Conservation (phyloP, 2,329 filamentous ascomycete genomes). For the Septoria linicola region DNA sequence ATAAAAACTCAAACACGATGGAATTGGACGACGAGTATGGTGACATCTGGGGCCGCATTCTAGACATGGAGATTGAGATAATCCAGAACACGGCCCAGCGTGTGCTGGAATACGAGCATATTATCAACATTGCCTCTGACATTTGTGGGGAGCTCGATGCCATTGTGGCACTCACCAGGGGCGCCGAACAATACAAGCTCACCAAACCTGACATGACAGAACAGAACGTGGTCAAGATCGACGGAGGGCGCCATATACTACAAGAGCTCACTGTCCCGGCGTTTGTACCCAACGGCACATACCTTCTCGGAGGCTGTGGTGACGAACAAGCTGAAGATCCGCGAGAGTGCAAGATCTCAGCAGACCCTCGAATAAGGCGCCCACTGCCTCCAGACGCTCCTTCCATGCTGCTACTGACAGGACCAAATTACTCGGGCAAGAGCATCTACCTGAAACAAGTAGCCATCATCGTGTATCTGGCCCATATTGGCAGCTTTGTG, state of each 20-base stretch:
- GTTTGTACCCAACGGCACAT: conserved; percentile 80
- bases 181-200: conserved; percentile 73
- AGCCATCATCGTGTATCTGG: conserved; percentile 85
- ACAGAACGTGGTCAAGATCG: conserved; percentile 70
- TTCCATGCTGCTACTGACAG: conserved; percentile 78
- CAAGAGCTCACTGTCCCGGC: conserved; percentile 79
- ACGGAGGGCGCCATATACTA: conserved; percentile 78
- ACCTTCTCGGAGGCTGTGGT: conserved; percentile 61
- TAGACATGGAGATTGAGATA: conserved; percentile 86
- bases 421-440: conserved; percentile 95
- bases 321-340: conserved; percentile 15
- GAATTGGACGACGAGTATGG: conserved; percentile 80
- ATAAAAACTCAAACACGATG: conserved; percentile 79
- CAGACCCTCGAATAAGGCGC: conserved; percentile 1
- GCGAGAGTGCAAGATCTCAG: conserved; percentile 8
- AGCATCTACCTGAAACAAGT: conserved; percentile 94
- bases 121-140: conserved; percentile 70
- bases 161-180: conserved; percentile 74
- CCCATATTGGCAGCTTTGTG: conserved; percentile 89
- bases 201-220: conserved; percentile 66
- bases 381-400: conserved; percentile 41
- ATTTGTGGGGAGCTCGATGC: conserved; percentile 85
- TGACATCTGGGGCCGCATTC: conserved; percentile 81
- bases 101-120: conserved; percentile 66
- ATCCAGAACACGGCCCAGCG: conserved; percentile 71